Evolutionary conservation across 495 filamentous ascomycete species (phyloP).

Genomic region (Penicillium herquei): DNA sequence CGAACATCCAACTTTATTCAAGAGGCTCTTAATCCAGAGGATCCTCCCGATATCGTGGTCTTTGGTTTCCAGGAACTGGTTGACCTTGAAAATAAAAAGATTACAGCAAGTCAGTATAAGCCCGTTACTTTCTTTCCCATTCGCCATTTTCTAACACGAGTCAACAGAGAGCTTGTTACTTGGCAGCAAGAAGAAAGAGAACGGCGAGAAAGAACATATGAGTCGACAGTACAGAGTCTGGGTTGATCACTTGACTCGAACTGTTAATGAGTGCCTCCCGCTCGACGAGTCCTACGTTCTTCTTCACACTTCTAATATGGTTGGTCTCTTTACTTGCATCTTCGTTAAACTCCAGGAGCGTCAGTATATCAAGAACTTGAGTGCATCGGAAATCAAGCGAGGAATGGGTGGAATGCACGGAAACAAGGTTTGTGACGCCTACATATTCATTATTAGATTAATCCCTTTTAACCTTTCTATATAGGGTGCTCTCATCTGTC

Average conservation of each 20-base stretch:
- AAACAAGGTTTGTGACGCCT: conserved; percentile 66
- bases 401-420: conserved; percentile 92
- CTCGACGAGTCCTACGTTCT: conserved; percentile 76
- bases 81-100: conserved; percentile 93
- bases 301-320: conserved; percentile 82
- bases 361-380: conserved; percentile 70
- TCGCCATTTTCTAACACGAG: too few species aligned
- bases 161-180: conserved; percentile 60
- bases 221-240: conserved; percentile 96
- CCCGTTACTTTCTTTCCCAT: not conserved
- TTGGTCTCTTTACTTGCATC: conserved; percentile 93
- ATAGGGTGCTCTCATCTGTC: conserved; percentile 82
- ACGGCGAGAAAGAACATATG: conserved; percentile 87
- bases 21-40: conserved; percentile 65
- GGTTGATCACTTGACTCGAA: conserved; percentile 80
- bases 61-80: conserved; percentile 99
- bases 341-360: conserved; percentile 83
- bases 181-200: conserved; percentile 81
- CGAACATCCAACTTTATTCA: conserved; percentile 75
- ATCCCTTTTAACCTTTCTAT: too few species aligned
- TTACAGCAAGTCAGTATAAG: conserved; percentile 76
- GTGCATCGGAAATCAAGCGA: conserved; percentile 82
- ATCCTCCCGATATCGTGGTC: conserved; percentile 83
- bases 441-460: too few species aligned
- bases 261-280: conserved; percentile 80